Evolutionary conservation across 345 rosid species (phyloP), one percentile per base, ranked within the genome.

Genomic region (Conringia planisiliqua): DNA sequence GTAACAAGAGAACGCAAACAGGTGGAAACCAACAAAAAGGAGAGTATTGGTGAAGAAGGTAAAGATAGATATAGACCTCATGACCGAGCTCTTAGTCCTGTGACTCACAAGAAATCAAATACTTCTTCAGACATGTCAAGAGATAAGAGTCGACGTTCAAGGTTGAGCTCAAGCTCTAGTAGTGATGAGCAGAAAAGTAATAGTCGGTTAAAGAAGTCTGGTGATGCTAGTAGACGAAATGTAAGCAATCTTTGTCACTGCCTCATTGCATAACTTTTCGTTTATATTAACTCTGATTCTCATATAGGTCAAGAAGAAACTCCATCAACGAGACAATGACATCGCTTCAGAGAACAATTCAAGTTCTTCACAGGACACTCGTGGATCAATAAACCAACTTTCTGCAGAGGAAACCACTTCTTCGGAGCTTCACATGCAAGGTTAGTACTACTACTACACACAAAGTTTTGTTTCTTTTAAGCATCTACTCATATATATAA

Each of bases 301-400:
- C 75, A 68, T 80, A 2, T 78, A 90, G 98, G 66, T 43, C 20
- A 74, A 80, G 74, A 72, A 65, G 71, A 83, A 66, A 65, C 50
- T 75, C 54, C 76, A 57, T 73, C 83, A 80, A 72, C 77, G 77
- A 59, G 85, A 63, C 56, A 79, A 65, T 29, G 72, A 76, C 48
- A 61, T 72, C 39, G 6, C 65, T 35, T 36, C 62, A 7, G 78
- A 67, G 48, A 66, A 43, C 54, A 69, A 63, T 20, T 67, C 84
- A 50, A 17, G 14, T 42, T 46, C 17, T 2, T 51, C 71, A 13
- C 80, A 46, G 47, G 75, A 56, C 16, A 42, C 65, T 6, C 64
- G 22, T 18, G 35, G 0, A 71, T 62, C 72, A 40, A 48, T 42
- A 48, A 83, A 74, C 66, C 80, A 81, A 64, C 62, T 62, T 27